Evolutionary conservation across 345 rosid species (phyloP).

Genomic region (Eucalyptus sp.): DNA sequence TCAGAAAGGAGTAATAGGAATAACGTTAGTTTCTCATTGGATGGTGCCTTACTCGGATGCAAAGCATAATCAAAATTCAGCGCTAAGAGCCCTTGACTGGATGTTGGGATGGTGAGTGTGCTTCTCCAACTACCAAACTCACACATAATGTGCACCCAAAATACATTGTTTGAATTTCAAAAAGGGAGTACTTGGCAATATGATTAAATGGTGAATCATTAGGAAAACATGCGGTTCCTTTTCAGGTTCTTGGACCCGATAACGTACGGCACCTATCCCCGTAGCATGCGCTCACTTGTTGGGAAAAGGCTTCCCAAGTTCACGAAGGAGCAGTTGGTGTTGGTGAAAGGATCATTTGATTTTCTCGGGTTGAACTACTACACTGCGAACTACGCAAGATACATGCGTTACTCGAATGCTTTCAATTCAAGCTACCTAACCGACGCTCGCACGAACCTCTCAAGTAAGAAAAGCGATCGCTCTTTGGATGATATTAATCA

Average conservation of each 20-base stretch:
- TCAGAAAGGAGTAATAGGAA: constrained; percentile 24
- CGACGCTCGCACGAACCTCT: constrained; percentile 5
- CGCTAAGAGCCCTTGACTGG: constrained; percentile 17
- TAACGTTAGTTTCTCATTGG: constrained; percentile 11
- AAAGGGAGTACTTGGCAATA: too few relatives aligned
- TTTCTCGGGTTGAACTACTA: constrained; percentile 43
- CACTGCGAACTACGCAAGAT: constrained; percentile 11
- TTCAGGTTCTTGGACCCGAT: constrained; percentile 33
- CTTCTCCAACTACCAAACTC: background rate
- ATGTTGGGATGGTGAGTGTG: constrained; percentile 26
- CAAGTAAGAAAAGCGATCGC: constrained; percentile 5
- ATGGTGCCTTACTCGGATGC: constrained; percentile 5
- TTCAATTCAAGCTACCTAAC: constrained; percentile 7
- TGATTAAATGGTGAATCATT: background rate
- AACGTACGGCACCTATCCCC: constrained; percentile 25
- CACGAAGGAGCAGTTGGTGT: constrained; percentile 5
- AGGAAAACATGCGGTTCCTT: too few relatives aligned
- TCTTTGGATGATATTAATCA: background rate
- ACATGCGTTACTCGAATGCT: background rate
- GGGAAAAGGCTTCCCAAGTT: constrained; percentile 33
- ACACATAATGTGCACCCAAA: background rate
- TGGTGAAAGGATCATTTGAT: constrained; percentile 37
- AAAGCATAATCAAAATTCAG: constrained; percentile 2
- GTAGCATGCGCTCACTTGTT: constrained; percentile 7
- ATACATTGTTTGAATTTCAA: background rate